Evolutionary conservation across 176 grass and related monocot species (phyloP), one percentile per base, ranked within the genome.

Genomic region (Cocos nucifera): DNA sequence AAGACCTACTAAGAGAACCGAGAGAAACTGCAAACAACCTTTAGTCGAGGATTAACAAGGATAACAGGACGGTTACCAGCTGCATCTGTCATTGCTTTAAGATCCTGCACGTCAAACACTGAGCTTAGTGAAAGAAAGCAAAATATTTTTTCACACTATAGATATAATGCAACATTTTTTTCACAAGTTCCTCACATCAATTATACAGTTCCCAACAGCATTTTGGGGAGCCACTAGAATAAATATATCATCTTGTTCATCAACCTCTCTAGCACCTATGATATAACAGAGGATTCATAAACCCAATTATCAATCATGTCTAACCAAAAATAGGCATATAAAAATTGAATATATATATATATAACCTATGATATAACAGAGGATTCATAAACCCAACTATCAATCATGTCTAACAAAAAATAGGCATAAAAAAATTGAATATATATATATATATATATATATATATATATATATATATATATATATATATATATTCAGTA

Each of bases 181-280:
- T 50, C 26, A 54, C 49, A 61, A 49, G 54, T 66, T 72, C 14
- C 82, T 86, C 73, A 95, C 91, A 69, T 87, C 91, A 71, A 95
- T 95, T 81, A 95, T 95, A 79, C 91, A 95, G 84, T 95, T 95
- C 61, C 91, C 91, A 87, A 95, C 91, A 84, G 91, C 91, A 87
- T 95, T 95, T 58, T 95, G 91, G 22, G 91, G 91, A 74, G 91
- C 91, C 74, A 95, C 73, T 51, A 95, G 83, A 51, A 95, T 53
- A 83, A 95, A 90, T 72, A 95, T 87, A 73, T 95, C 86, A 78
- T 95, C 91, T 84, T 87, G 83, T 82, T 95, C 85, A 57, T 95
- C 80, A 68, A 95, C 77, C 52, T 90, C 83, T 17, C 49, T 75
- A 19, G 71, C 70, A 49, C 91, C 91, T 95, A 70, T 56, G 60